phyloP scores from a whole-genome alignment of 768 basidiomycete species.

The Epithele typhae region DNA sequence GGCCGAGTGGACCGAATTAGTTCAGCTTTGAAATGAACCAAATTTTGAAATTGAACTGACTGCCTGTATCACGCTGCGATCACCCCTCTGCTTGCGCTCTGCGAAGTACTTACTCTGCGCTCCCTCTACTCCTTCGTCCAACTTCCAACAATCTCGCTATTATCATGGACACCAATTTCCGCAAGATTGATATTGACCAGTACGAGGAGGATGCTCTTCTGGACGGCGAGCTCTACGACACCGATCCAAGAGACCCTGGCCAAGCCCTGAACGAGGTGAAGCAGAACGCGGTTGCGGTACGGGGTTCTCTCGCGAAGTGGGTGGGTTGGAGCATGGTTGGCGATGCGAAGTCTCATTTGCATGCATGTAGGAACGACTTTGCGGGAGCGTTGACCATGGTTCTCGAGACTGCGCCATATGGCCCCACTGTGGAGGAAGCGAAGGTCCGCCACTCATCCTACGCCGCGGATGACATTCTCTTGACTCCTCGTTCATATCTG shows the following conservation, averaged over 20 bases:
- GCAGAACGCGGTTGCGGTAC: slow-evolving; percentile 65
- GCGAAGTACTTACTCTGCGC: background rate
- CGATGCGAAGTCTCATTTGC: background rate
- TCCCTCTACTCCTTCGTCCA: background rate
- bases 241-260: slow-evolving; percentile 75
- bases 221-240: slow-evolving; percentile 81
- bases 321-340: slow-evolving; percentile 20
- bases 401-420: slow-evolving; percentile 84
- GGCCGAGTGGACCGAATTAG: no score
- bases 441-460: slow-evolving; percentile 51
- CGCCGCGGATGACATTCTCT: background rate
- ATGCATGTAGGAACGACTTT: slow-evolving; percentile 61
- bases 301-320: slow-evolving; percentile 71
- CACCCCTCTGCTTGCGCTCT: no score
- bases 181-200: slow-evolving; percentile 92
- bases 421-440: slow-evolving; percentile 81
- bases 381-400: slow-evolving; percentile 65
- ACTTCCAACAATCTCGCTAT: background rate
- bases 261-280: slow-evolving; percentile 75
- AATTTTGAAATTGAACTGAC: no score
- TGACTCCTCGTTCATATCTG: background rate
- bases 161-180: slow-evolving; percentile 55
- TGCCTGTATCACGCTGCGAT: no score
- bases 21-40: no score
- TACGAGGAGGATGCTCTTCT: slow-evolving; percentile 89